Conservation (phyloP, 2,329 filamentous ascomycete species). For the Cladosporium sphaerospermum region DNA sequence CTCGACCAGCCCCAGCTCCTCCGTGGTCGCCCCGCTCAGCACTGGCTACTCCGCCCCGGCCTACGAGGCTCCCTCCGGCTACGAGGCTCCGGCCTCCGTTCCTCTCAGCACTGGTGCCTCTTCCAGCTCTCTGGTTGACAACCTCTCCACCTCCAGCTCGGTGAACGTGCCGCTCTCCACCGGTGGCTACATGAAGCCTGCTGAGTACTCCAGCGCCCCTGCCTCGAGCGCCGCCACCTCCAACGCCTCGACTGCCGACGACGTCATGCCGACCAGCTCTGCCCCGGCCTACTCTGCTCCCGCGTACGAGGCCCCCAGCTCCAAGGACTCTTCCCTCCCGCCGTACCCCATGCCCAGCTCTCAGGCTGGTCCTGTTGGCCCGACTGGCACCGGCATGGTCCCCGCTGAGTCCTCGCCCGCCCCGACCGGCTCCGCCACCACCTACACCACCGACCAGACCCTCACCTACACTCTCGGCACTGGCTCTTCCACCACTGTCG, state of each 20-base stretch:
- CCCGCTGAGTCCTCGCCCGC: constrained; percentile 10
- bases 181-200: background rate
- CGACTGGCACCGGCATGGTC: constrained; percentile 15
- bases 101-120: constrained; percentile 8
- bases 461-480: constrained; percentile 31
- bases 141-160: constrained; percentile 1
- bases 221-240: background rate
- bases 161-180: background rate
- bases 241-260: background rate
- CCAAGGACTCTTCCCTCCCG: constrained; percentile 16
- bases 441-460: constrained; percentile 26
- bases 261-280: constrained; percentile 3
- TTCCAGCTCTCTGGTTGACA: constrained; percentile 12
- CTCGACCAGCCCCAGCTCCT: constrained; percentile 4
- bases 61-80: constrained; percentile 9
- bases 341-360: constrained; percentile 15
- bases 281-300: constrained; percentile 4
- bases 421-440: constrained; percentile 17
- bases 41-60: constrained; percentile 4
- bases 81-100: constrained; percentile 10
- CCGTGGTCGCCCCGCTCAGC: background rate
- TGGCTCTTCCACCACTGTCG: constrained; percentile 28
- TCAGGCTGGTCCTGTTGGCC: constrained; percentile 12
- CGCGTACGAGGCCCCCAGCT: constrained; percentile 10
- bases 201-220: constrained; percentile 4